Evolutionary conservation across 805 yeast species (phyloP).

Genomic region (Candida ulmi): DNA sequence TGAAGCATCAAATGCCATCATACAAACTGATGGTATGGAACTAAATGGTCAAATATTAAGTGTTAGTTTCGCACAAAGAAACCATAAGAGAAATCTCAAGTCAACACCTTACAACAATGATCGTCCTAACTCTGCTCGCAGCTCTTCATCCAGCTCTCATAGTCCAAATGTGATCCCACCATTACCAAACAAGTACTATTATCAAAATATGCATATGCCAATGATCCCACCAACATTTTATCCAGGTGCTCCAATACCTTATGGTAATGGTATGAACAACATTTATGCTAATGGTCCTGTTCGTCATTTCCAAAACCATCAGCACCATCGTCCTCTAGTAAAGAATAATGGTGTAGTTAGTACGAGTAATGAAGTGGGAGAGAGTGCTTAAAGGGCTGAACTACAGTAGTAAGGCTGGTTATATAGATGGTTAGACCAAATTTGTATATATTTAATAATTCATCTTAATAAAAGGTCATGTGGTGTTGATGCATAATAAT

Average conservation of each 20-base stretch:
- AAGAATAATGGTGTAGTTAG: too few relatives aligned
- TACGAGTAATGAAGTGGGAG: too few relatives aligned
- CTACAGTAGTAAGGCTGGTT: too few relatives aligned
- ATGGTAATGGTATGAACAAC: neutral
- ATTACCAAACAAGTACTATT: too few relatives aligned
- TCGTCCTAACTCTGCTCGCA: neutral
- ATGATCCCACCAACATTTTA: too few relatives aligned
- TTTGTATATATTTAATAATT: neutral
- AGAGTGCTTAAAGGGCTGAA: neutral
- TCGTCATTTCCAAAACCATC: neutral
- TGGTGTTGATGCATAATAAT: too few relatives aligned
- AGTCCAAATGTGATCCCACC: too few relatives aligned
- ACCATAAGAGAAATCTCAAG: conserved; percentile 47
- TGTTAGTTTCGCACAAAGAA: conserved; percentile 73
- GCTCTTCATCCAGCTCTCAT: neutral
- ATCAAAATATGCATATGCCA: too few relatives aligned
- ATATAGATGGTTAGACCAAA: neutral
- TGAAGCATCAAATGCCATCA: conserved; percentile 61
- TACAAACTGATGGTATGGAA: conserved; percentile 54
- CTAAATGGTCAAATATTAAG: conserved; percentile 46
- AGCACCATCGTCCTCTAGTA: neutral
- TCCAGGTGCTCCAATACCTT: too few relatives aligned
- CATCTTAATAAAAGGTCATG: neutral
- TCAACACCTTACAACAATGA: neutral
- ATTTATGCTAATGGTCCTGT: neutral